Evolutionary conservation across 306 rosid genomes (phyloP).

Genomic region (Quercus agrifolia): DNA sequence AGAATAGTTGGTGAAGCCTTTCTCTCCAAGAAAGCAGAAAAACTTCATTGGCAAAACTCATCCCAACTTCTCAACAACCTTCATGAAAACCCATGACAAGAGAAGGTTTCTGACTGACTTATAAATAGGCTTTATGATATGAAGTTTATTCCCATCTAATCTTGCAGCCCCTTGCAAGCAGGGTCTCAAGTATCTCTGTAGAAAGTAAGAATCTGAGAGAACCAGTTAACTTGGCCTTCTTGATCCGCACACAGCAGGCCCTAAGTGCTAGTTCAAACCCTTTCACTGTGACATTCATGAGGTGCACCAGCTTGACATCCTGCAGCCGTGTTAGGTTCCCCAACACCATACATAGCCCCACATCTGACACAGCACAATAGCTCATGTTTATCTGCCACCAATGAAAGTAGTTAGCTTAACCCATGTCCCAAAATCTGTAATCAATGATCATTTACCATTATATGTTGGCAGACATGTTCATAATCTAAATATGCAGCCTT

Average conservation of each 20-base stretch:
- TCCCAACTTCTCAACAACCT: neutral
- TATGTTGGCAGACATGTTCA: neutral
- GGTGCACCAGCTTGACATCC: constrained; percentile 57
- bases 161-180: constrained; percentile 51
- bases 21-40: neutral
- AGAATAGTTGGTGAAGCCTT: neutral
- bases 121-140: neutral
- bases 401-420: constrained; percentile 6
- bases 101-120: neutral
- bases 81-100: neutral
- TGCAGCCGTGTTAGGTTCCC: constrained; percentile 62
- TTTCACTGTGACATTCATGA: constrained; percentile 38
- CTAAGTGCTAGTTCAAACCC: constrained; percentile 62
- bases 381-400: constrained; percentile 63
- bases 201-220: constrained; percentile 47
- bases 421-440: neutral
- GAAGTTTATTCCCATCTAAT: constrained; percentile 64
- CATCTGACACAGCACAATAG: constrained; percentile 50
- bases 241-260: constrained; percentile 46
- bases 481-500: neutral
- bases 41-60: neutral
- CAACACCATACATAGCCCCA: constrained; percentile 54
- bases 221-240: constrained; percentile 50
- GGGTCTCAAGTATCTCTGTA: constrained; percentile 37
- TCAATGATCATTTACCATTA: neutral